These are phyloP conservation scores for Pythium oligandrum DNA, from an alignment of 352 stramenopile genomes.

Conservation along the genomic window DNA sequence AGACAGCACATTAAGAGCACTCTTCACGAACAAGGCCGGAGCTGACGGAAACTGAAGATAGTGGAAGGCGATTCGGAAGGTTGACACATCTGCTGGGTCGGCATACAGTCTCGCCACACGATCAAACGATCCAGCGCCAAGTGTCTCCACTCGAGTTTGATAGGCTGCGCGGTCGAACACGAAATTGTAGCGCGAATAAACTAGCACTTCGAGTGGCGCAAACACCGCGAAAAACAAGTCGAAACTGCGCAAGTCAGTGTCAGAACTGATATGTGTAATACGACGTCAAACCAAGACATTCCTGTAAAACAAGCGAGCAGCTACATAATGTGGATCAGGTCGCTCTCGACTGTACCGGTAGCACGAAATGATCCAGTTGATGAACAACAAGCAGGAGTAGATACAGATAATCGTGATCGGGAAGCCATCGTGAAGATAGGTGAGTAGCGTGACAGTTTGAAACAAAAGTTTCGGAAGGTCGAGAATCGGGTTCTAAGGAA, in stretches of 20 bases:
- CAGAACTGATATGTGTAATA: neutral
- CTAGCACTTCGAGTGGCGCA: constrained; percentile 32
- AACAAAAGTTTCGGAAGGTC: constrained; percentile 7
- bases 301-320: constrained; percentile 15
- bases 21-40: constrained; percentile 23
- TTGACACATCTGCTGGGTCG: constrained; percentile 32
- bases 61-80: constrained; percentile 39
- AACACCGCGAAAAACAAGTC: constrained; percentile 65
- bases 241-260: constrained; percentile 20
- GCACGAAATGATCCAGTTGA: constrained; percentile 8
- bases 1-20: constrained; percentile 27
- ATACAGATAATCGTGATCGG: neutral
- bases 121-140: constrained; percentile 28
- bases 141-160: constrained; percentile 22
- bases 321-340: constrained; percentile 1
- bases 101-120: constrained; percentile 36
- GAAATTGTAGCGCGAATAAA: constrained; percentile 39
- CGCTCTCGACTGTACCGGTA: neutral
- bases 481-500: constrained; percentile 12
- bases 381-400: neutral
- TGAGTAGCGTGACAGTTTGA: constrained; percentile 3
- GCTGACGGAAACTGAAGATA: constrained; percentile 35
- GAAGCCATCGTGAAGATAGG: constrained; percentile 8
- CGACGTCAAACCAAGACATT: neutral
- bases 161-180: constrained; percentile 35